These are phyloP conservation scores for Prinsepia uniflora DNA, from an alignment of 306 rosid genomes.

Conservation along the genomic window DNA sequence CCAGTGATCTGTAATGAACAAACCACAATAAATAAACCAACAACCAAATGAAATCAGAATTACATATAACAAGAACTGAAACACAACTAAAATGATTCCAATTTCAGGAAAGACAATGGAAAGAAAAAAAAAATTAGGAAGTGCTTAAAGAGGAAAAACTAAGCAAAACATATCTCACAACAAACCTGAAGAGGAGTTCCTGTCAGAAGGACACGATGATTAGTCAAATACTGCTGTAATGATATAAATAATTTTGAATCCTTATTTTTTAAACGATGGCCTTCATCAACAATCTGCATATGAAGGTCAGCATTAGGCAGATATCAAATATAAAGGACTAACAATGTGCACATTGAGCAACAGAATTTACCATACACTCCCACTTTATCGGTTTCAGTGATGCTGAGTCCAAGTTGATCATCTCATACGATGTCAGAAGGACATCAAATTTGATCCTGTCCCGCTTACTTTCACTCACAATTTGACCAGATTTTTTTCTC, in stretches of 20 bases:
- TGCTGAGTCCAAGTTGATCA: conserved; percentile 79
- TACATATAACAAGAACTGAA: not conserved
- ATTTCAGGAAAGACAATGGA: not conserved
- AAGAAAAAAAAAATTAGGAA: not conserved
- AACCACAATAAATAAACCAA: not conserved
- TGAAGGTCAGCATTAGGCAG: conserved; percentile 26
- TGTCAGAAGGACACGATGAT: conserved; percentile 88
- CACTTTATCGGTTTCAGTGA: conserved; percentile 83
- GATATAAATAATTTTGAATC: conserved; percentile 96
- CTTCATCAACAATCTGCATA: conserved; percentile 91
- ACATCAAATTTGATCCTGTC: conserved; percentile 97
- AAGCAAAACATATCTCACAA: conserved; percentile 23
- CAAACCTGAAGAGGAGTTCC: conserved; percentile 99
- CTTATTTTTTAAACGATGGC: conserved; percentile 96
- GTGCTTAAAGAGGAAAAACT: conserved; percentile 4
- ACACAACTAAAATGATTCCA: not conserved
- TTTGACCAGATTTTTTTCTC: conserved; percentile 78
- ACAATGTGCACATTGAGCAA: conserved; percentile 14
- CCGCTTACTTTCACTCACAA: conserved; percentile 76
- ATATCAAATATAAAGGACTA: conserved; percentile 19
- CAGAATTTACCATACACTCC: conserved; percentile 78
- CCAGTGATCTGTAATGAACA: not conserved
- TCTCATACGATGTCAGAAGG: conserved; percentile 94
- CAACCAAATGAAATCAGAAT: not conserved
- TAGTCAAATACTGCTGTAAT: conserved; percentile 70